phyloP scores from a whole-genome alignment of 2,329 filamentous ascomycete genomes.

The Cordyceps pruinosa region DNA sequence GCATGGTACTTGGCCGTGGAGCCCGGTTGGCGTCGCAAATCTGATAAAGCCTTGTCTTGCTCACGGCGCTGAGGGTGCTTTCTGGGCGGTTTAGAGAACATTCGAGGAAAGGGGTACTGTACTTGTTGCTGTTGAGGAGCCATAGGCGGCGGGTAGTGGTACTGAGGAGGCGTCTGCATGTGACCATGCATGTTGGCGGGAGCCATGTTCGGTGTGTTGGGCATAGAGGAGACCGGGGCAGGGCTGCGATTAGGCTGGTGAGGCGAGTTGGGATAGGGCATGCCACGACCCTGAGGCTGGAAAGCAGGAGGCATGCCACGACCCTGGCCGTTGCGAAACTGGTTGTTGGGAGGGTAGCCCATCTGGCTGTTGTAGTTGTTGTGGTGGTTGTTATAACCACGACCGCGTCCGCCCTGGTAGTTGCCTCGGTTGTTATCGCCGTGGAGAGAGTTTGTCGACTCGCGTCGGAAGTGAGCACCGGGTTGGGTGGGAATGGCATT shows the following conservation, averaged over 20 bases:
- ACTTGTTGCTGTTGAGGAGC: conserved; percentile 57
- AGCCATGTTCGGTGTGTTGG: conserved; percentile 63
- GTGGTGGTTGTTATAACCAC: conserved; percentile 37
- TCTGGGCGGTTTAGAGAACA: conserved; percentile 1
- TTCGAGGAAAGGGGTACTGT: conserved; percentile 38
- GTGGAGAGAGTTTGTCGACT: conserved; percentile 78
- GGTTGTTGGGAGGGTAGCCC: conserved; percentile 37
- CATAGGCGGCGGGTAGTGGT: conserved; percentile 53
- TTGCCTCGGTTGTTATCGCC: conserved; percentile 44
- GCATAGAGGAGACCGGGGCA: conserved; percentile 57
- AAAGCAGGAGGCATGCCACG: conserved; percentile 46
- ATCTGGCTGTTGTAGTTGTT: conserved; percentile 39
- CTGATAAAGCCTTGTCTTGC: conserved; percentile 12
- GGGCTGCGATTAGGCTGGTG: conserved; percentile 57
- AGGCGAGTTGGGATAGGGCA: conserved; percentile 54
- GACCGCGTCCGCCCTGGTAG: conserved; percentile 45
- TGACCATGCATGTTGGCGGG: conserved; percentile 45
- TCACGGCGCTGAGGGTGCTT: conserved; percentile 5
- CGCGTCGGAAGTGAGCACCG: conserved; percentile 70
- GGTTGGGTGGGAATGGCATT: conserved; percentile 56
- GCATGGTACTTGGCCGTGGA: not conserved
- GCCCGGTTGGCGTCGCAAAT: conserved; percentile 6
- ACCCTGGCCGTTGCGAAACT: conserved; percentile 39
- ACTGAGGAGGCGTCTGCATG: conserved; percentile 56
- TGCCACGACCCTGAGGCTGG: conserved; percentile 37